Evolutionary conservation across 2,329 filamentous ascomycete genomes (phyloP), one percentile per base, ranked within the genome.

Genomic region (Eutypa lata): DNA sequence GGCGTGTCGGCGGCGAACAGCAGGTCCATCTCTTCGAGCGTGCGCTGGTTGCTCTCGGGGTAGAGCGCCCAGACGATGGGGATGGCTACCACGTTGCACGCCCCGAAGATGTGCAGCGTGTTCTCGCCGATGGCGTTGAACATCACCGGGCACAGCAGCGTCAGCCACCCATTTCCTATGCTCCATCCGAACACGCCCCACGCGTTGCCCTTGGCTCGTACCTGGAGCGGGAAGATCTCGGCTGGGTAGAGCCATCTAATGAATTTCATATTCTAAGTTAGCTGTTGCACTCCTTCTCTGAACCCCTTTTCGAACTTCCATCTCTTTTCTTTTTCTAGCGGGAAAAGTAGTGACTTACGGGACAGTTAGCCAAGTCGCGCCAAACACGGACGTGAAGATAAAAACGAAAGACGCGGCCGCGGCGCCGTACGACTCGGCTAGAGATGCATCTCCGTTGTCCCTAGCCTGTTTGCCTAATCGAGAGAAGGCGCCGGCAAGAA

Each of bases 101-200:
- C 83, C 1, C 80, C 88, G 60, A 91, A 91, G 48, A 91, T 84
- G 65, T 90, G 88, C 1, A 90, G 74, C 0, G 87, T 90, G 63
- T 88, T 89, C 57, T 89, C 85, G 21, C 80, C 78, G 49, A 91
- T 82, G 6, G 76, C 73, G 52, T 40, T 47, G 65, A 68, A 74
- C 53, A 64, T 47, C 47, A 61, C 56, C 13, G 60, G 52, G 52
- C 64, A 63, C 31, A 62, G 43, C 45, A 59, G 50, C 21, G 55
- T 68, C 40, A 67, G 54, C 83, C 84, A 88, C 16, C 86, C 87
- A 58, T 90, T 90, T 0, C 88, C 88, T 48, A 91, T 89, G 14
- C 78, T 82, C 88, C 88, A 91, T 0, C 88, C 88, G 0, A 90
- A 80, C 0, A 91, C 87, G 19, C 88, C 87, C 80, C 83, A 90